Conservation (phyloP, 2,329 filamentous ascomycete genomes). For the Hypoxylon rubiginosum region DNA sequence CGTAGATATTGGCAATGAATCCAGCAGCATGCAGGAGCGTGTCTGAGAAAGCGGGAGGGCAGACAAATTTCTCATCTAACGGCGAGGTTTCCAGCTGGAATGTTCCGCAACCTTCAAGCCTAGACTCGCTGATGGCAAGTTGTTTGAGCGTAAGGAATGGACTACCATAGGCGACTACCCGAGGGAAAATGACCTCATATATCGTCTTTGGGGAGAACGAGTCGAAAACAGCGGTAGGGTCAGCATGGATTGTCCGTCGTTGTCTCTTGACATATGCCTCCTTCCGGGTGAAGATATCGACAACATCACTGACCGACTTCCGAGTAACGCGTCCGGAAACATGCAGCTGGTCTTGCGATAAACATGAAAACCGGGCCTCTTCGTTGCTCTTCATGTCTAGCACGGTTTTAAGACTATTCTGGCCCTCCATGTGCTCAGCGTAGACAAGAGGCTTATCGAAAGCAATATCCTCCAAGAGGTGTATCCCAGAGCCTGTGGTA, state of each 20-base stretch:
- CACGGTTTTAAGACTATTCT: neutral
- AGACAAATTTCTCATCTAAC: slow-evolving; percentile 38
- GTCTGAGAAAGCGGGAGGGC: slow-evolving; percentile 48
- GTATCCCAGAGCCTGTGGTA: neutral
- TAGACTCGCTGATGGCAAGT: slow-evolving; percentile 44
- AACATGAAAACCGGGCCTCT: neutral
- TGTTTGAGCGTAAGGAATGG: slow-evolving; percentile 47
- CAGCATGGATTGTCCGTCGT: slow-evolving; percentile 1
- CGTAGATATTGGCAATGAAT: slow-evolving; percentile 50
- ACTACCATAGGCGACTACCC: slow-evolving; percentile 48
- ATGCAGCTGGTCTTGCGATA: slow-evolving; percentile 14
- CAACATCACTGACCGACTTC: slow-evolving; percentile 8
- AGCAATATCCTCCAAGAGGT: slow-evolving; percentile 13
- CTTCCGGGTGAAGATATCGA: slow-evolving; percentile 17
- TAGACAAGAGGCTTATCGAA: slow-evolving; percentile 21
- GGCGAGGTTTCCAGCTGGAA: slow-evolving; percentile 19
- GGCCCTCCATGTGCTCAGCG: slow-evolving; percentile 12
- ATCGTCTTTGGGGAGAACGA: slow-evolving; percentile 46
- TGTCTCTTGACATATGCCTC: slow-evolving; percentile 28
- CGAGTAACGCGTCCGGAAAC: slow-evolving; percentile 18
- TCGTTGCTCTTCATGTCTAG: neutral
- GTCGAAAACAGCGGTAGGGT: slow-evolving; percentile 21
- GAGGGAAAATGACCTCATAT: slow-evolving; percentile 51
- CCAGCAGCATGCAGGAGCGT: slow-evolving; percentile 52
- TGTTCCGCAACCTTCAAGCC: slow-evolving; percentile 37